Base-by-base conservation (phyloP, 2,329 filamentous ascomycete genomes). In the Curvularia verruculosa region DNA sequence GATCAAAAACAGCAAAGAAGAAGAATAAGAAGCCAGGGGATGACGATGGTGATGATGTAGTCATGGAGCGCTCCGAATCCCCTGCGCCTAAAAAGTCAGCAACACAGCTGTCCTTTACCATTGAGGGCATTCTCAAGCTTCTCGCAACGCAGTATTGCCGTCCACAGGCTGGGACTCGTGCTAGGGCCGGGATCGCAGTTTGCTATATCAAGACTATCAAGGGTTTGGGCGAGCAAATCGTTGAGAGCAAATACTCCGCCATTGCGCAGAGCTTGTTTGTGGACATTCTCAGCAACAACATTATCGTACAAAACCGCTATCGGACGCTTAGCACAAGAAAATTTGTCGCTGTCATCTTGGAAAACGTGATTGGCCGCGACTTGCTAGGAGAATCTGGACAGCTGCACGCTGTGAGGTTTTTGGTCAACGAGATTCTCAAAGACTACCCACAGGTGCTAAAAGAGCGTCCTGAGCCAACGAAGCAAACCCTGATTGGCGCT, bases 381-480 rank as follows among this genome's bases (percentile, higher is more conserved):
- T 89, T 97, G 66, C 82, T 99, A 2, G 92, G 92, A 12, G 94
- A 99, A 75, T 91, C 90, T 13, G 93, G 92, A 7, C 94, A 97
- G 71, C 82, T 94, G 57, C 87, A 89, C 65, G 92, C 91, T 26
- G 91, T 92, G 6, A 91, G 88, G 68, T 86, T 87, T 59, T 79
- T 99, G 51, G 86, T 97, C 70, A 96, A 96, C 73, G 88, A 92
- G 56, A 83, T 97, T 44, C 82, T 99, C 47, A 98, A 96, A 74
- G 95, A 98, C 73, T 98, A 96, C 66, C 94, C 95, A 0, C 92
- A 96, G 74, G 89, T 89, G 5, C 79, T 96, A 46, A 91, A 93
- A 67, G 94, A 98, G 74, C 86, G 90, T 39, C 86, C 89, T 1
- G 94, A 98, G 74, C 95, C 95, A 6, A 89, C 87, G 46, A 99